These are phyloP conservation scores for Neonectria neomacrospora DNA, from an alignment of 2,329 filamentous ascomycete species.

Conservation along the genomic window DNA sequence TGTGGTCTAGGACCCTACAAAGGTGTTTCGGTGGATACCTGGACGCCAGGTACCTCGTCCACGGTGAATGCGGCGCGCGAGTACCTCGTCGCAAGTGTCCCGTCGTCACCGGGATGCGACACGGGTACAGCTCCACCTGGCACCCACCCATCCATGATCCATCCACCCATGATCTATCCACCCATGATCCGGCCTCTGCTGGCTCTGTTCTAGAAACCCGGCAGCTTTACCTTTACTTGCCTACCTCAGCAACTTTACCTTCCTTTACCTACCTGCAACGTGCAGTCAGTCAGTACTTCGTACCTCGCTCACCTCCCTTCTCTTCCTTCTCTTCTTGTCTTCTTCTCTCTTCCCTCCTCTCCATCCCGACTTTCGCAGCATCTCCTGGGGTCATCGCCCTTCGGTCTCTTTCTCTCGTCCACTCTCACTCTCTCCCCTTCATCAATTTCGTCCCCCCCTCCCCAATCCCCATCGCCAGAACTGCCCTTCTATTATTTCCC, in stretches of 20 bases:
- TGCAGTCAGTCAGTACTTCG: background rate
- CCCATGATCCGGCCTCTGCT: slow-evolving; percentile 17
- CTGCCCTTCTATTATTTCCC: slow-evolving; percentile 21
- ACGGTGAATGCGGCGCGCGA: background rate
- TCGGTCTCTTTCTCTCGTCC: background rate
- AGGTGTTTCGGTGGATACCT: slow-evolving; percentile 2
- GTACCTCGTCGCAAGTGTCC: background rate
- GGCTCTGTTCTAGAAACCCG: slow-evolving; percentile 28
- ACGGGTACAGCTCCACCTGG: background rate
- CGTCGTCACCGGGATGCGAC: background rate
- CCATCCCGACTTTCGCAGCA: background rate
- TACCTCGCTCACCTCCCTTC: slow-evolving; percentile 14
- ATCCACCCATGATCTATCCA: slow-evolving; percentile 12
- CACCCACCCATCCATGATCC: background rate
- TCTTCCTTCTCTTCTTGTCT: slow-evolving; percentile 14
- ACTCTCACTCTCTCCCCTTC: slow-evolving; percentile 12
- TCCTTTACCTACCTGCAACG: background rate
- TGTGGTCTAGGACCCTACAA: slow-evolving; percentile 4
- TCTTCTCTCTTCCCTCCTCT: slow-evolving; percentile 3
- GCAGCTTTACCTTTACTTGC: slow-evolving; percentile 19
- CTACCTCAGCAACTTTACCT: slow-evolving; percentile 8
- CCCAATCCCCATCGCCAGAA: background rate
- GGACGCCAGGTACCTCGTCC: background rate
- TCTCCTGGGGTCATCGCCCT: slow-evolving; percentile 1
- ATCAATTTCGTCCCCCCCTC: background rate